A percentile compares a stretch with the other conserved stretches of the same genome.
Evolutionary conservation across 148 eudicot genomes (phyloP).

Genomic region (Cornus kousa): DNA sequence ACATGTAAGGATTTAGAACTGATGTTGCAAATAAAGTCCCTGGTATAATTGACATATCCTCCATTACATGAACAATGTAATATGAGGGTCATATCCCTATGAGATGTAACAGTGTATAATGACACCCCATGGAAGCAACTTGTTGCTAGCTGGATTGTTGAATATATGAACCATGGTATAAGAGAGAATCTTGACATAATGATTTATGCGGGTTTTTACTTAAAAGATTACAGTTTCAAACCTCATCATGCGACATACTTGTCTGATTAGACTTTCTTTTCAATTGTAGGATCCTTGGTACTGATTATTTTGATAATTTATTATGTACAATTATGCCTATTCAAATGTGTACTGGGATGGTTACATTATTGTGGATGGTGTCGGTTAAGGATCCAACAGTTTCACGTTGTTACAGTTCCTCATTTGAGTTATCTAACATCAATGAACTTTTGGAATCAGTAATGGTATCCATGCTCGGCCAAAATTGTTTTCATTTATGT

Average conservation of each 20-base stretch:
- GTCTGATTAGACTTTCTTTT: neutral
- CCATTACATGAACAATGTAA: no score
- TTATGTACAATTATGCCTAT: neutral
- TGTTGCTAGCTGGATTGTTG: neutral
- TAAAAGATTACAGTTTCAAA: no score
- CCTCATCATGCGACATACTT: no score
- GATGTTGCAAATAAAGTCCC: neutral
- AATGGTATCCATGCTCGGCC: neutral
- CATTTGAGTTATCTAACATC: no score
- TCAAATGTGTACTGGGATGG: neutral
- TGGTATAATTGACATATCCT: neutral
- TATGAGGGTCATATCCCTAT: no score
- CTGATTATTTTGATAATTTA: neutral
- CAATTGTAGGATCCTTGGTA: neutral
- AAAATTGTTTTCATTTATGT: neutral
- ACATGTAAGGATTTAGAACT: neutral
- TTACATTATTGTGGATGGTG: neutral
- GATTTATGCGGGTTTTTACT: neutral
- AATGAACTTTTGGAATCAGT: neutral
- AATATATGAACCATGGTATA: neutral
- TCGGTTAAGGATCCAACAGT: neutral
- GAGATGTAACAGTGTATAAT: no score
- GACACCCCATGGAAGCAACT: neutral
- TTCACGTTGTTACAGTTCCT: neutral
- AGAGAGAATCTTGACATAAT: neutral